Evolutionary conservation across 768 basidiomycete genomes (phyloP), one percentile per base, ranked within the genome.

Genomic region (Macrolepiota fuliginosa): DNA sequence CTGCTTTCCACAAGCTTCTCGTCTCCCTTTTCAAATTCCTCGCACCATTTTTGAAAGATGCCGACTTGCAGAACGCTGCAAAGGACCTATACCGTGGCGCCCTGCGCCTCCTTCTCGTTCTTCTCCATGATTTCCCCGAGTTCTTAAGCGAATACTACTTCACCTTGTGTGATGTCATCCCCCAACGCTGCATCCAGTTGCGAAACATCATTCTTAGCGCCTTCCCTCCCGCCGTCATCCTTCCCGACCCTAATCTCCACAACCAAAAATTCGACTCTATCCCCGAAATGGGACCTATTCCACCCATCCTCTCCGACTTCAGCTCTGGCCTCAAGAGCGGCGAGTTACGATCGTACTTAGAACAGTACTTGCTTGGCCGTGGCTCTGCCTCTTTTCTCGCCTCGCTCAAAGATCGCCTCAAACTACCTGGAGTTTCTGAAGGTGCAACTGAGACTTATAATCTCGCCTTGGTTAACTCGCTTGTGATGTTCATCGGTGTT

Each of bases 61-160:
- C 89, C 12, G 87, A 92, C 66, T 82, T 98, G 46, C 86, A 90
- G 65, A 81, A 84, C 24, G 88, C 94, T 4, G 89, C 91, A 22
- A 84, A 91, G 46, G 90, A 93, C 64, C 83, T 99, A 46, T 98
- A 96, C 79, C 88, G 92, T 46, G 97, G 94, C 22, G 85, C 94
- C 22, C 80, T 97, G 50, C 87, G 96, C 37, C 83, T 99, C 32
- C 86, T 99, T 52, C 84, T 99, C 51, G 94, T 98, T 61, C 88
- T 99, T 55, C 86, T 99, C 19, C 96, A 99, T 74, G 97, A 98
- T 76, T 98, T 98, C 81, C 97, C 97, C 54, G 97, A 98, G 63
- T 98, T 98, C 81, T 81, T 98, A 63, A 93, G 90, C 73, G 94
- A 96, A 77, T 94, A 96, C 72, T 96, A 98, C 76, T 96, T 96